These are phyloP conservation scores for Linderniella brevidens DNA, from an alignment of 257 asterid species.

Conservation along the genomic window DNA sequence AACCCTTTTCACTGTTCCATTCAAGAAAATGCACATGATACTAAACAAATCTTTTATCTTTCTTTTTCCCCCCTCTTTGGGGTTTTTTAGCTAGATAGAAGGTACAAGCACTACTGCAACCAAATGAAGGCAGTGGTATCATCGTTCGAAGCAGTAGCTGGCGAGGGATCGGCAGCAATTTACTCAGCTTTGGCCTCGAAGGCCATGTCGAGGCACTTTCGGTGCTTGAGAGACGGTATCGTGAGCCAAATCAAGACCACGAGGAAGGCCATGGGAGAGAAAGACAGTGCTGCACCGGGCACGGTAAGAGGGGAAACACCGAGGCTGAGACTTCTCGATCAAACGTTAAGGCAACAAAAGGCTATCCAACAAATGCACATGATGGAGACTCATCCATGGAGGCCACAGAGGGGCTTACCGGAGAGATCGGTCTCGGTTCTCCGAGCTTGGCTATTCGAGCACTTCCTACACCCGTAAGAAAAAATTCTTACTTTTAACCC, in stretches of 20 bases:
- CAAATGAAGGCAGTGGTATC: slow-evolving; percentile 64
- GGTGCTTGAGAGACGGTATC: slow-evolving; percentile 61
- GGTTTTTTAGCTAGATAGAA: slow-evolving; percentile 50
- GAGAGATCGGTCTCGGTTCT: slow-evolving; percentile 64
- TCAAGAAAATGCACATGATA: too few relatives aligned
- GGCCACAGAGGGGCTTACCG: slow-evolving; percentile 85
- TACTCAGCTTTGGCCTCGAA: slow-evolving; percentile 53
- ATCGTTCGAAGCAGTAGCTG: slow-evolving; percentile 66
- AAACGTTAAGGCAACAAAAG: slow-evolving; percentile 62
- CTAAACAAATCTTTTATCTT: too few relatives aligned
- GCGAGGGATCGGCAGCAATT: slow-evolving; percentile 52
- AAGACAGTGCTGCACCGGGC: slow-evolving; percentile 35
- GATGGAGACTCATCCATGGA: slow-evolving; percentile 88
- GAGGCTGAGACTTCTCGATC: slow-evolving; percentile 52
- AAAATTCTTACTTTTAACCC: background rate
- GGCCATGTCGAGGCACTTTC: slow-evolving; percentile 86
- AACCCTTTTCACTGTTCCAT: too few relatives aligned
- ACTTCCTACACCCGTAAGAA: slow-evolving; percentile 83
- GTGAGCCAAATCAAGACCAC: slow-evolving; percentile 37
- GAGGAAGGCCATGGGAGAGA: slow-evolving; percentile 59
- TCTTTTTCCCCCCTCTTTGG: background rate
- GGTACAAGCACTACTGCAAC: slow-evolving; percentile 78
- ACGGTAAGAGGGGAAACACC: slow-evolving; percentile 72
- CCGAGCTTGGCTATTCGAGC: slow-evolving; percentile 95
- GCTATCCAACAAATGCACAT: slow-evolving; percentile 63